Conservation (phyloP, 169 alveolate species). For the Plasmodium vivax region DNA sequence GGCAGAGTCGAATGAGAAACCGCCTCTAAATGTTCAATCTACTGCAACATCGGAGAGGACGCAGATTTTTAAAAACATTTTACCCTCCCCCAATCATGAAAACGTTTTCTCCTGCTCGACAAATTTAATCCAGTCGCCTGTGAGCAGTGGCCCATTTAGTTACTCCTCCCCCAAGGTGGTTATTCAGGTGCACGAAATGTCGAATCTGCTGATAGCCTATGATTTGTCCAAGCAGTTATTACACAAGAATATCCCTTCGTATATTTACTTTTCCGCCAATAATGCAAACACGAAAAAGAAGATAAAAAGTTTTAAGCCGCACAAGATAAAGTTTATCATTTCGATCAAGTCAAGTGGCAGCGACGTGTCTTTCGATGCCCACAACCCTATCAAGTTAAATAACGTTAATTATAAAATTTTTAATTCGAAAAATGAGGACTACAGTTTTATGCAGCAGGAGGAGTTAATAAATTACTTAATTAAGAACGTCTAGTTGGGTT, state of each 20-base stretch:
- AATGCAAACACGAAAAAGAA: conserved; percentile 48
- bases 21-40: conserved; percentile 13
- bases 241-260: conserved; percentile 48
- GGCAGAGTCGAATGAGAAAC: conserved; percentile 41
- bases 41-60: conserved; percentile 15
- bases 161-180: conserved; percentile 43
- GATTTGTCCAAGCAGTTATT: conserved; percentile 64
- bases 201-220: conserved; percentile 31
- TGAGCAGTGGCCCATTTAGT: conserved; percentile 12
- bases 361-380: conserved; percentile 13
- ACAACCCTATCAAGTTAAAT: conserved; percentile 22
- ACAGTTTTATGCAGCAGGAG: conserved; percentile 25
- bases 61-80: conserved; percentile 47
- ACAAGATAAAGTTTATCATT: conserved; percentile 42
- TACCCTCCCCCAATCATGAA: conserved; percentile 3
- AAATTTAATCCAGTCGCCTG: conserved; percentile 6
- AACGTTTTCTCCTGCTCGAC: conserved; percentile 49
- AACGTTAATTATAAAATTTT: conserved; percentile 47
- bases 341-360: conserved; percentile 38
- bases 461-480: conserved; percentile 54
- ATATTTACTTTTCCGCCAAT: conserved; percentile 39
- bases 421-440: conserved; percentile 48
- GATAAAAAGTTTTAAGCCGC: conserved; percentile 35
- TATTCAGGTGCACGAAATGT: conserved; percentile 59
- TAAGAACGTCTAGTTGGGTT: conserved; percentile 15